Evolutionary conservation across 2,329 filamentous ascomycete species (phyloP).

Genomic region (Aspergillus tamarii): DNA sequence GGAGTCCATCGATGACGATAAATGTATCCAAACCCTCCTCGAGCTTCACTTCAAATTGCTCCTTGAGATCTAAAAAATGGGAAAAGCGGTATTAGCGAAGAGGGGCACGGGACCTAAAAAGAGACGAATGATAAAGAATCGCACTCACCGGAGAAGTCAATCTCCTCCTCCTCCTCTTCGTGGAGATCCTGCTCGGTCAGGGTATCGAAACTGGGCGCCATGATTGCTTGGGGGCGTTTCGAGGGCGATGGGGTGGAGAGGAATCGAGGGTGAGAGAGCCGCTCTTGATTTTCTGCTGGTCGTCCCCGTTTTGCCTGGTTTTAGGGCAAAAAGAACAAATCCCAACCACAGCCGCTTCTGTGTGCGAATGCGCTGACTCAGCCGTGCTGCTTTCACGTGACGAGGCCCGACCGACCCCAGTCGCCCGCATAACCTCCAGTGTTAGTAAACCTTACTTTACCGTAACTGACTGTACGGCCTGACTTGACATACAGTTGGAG

Average conservation of each 20-base stretch:
- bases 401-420: conserved; percentile 5
- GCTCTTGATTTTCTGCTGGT: conserved; percentile 36
- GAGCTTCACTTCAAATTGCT: conserved; percentile 93
- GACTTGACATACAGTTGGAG: conserved; percentile 9
- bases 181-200: conserved; percentile 90
- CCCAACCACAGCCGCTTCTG: conserved; percentile 35
- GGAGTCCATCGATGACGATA: conserved; percentile 92
- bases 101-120: conserved; percentile 29
- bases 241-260: conserved; percentile 24
- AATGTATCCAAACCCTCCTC: conserved; percentile 97
- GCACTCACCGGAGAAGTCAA: conserved; percentile 76
- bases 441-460: conserved; percentile 11
- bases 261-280: conserved; percentile 28
- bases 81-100: conserved; percentile 24
- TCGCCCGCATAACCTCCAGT: conserved; percentile 12
- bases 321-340: conserved; percentile 41
- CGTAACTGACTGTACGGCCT: conserved; percentile 13
- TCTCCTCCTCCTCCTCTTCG: conserved; percentile 86
- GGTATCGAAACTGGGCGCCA: conserved; percentile 93
- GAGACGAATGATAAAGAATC: conserved; percentile 15
- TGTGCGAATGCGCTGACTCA: conserved; percentile 29
- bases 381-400: not conserved
- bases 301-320: conserved; percentile 28
- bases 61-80: conserved; percentile 69
- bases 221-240: conserved; percentile 56